Percentiles rank a stretch among this genome's conserved stretches.
Evolutionary conservation across 169 alveolate species (phyloP).

Genomic region (Cystoisospora suis): DNA sequence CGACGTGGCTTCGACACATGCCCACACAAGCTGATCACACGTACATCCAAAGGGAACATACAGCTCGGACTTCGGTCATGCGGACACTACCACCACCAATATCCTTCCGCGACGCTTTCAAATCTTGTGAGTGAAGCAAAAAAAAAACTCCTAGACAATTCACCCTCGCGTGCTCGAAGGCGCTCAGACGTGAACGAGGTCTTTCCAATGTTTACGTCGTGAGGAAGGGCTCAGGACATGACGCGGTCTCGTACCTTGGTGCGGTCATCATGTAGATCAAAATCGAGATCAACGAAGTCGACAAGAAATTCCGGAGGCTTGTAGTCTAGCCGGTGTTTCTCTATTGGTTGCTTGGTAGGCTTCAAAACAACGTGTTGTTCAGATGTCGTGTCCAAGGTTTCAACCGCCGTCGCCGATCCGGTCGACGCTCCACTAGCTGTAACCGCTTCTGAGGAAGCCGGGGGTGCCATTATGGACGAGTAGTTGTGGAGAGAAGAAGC

Average conservation of each 20-base stretch:
- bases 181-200: no score
- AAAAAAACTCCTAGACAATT: no score
- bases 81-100: no score
- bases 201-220: no score
- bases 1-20: no score
- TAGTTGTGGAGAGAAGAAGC: neutral
- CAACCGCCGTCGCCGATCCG: neutral
- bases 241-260: constrained; percentile 74
- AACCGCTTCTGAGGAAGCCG: neutral
- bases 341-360: constrained; percentile 72
- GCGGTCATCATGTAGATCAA: constrained; percentile 77
- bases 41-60: no score
- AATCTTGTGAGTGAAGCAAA: no score
- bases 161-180: no score
- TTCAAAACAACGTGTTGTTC: neutral
- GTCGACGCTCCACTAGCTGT: neutral
- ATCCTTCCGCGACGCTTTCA: no score
- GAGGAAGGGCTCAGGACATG: no score
- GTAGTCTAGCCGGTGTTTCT: constrained; percentile 84
- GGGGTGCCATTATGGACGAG: neutral
- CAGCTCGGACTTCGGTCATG: no score
- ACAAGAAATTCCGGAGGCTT: constrained; percentile 82
- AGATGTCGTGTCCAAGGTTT: neutral
- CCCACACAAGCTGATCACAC: no score
- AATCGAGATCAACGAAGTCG: constrained; percentile 77